These are phyloP conservation scores for Fomitopsis palustris DNA, from an alignment of 1,284 basidiomycete species.

Conservation along the genomic window DNA sequence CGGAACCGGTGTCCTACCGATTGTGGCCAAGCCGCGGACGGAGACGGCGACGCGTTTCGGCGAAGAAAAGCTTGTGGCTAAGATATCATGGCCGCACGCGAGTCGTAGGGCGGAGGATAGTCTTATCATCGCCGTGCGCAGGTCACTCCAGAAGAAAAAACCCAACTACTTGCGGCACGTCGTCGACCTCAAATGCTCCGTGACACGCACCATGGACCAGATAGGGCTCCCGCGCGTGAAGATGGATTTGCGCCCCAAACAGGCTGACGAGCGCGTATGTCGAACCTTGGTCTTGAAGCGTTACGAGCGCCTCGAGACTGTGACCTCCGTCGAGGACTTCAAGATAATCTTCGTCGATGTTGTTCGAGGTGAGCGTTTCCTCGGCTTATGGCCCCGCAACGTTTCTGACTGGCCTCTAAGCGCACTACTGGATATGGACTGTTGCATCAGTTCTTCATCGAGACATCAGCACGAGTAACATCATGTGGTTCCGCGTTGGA, in stretches of 20 bases:
- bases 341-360: constrained; percentile 18
- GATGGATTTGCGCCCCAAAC: background rate
- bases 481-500: constrained; percentile 21
- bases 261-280: constrained; percentile 4
- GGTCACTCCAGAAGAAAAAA: background rate
- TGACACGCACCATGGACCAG: background rate
- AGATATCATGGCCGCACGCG: constrained; percentile 6
- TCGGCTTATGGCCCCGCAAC: too few relatives aligned
- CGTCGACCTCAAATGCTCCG: constrained; percentile 8
- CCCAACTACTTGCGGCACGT: constrained; percentile 3
- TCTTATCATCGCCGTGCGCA: background rate
- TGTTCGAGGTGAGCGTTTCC: constrained; percentile 18
- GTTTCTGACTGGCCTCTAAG: background rate
- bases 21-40: background rate
- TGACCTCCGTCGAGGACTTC: constrained; percentile 17
- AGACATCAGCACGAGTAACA: constrained; percentile 26
- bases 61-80: constrained; percentile 1
- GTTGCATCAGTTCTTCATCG: constrained; percentile 15
- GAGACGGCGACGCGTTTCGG: background rate
- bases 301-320: constrained; percentile 17
- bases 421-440: constrained; percentile 7
- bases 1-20: background rate
- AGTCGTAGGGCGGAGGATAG: background rate
- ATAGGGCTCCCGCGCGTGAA: background rate
- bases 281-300: constrained; percentile 8